Base-by-base conservation (phyloP, 176 grass and related monocot species). In the Bolboschoenus planiculmis region DNA sequence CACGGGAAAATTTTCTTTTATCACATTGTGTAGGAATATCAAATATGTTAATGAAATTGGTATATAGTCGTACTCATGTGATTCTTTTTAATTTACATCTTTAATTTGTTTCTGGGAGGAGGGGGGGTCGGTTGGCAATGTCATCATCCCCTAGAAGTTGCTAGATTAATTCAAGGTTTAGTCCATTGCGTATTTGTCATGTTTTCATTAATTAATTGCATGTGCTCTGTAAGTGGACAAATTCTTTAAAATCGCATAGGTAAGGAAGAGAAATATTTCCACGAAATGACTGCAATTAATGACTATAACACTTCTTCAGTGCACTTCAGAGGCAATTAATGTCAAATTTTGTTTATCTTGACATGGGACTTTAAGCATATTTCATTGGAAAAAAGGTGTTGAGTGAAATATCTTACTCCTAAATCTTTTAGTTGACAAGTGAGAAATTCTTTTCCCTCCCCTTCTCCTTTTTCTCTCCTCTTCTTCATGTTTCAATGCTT, bases 1-100 rank as follows among this genome's bases (percentile, higher is more conserved):
- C 58, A 82, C 79, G 18, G 79, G 54, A 82, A n/a, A 82, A 33
- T 20, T 61, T 63, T 81, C 59, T 26, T 67, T 21, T 67, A 67
- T 67, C 30, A 67, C 30, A 29, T 23, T 47, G 9, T 74, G 4
- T 74, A 27, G 33, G 50, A 78, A 31, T 37, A 14, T 51, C 13
- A n/a, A n/a, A n/a, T n/a, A 30, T 79, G 44, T 55, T 34, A 39
- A 16, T 79, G 18, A 9, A 59, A 62, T 44, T 44, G 4, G 6
- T 61, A 39, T 81, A 57, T 50, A 78, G 53, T 81, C 39, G 68
- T 74, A 48, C 70, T 47, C 42, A 47, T 74, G 68, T 73, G n/a
- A 44, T 72, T 72, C 61, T 14, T 65, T 6, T 35, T 18, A 15
- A 7, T 66, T 66, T 66, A 18, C 33, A 36, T 18, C 16, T 66